These are phyloP conservation scores for Ascochyta koolunga DNA, from an alignment of 2,329 filamentous ascomycete genomes.

Conservation along the genomic window DNA sequence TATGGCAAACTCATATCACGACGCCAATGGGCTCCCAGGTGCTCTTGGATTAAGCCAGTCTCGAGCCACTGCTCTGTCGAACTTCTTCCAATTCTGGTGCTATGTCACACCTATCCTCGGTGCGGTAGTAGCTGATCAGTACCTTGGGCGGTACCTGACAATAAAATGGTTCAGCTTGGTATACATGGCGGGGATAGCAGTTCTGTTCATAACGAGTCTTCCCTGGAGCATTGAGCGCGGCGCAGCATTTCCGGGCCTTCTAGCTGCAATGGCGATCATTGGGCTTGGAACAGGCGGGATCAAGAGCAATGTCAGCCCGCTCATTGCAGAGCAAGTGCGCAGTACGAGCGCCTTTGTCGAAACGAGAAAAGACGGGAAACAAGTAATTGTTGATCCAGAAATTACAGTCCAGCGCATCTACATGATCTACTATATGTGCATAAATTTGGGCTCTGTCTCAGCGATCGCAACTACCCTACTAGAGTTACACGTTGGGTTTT, in stretches of 20 bases:
- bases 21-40: slow-evolving; percentile 50
- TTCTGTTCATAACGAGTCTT: slow-evolving; percentile 69
- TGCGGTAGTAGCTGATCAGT: slow-evolving; percentile 68
- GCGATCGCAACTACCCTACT: slow-evolving; percentile 72
- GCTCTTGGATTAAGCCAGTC: slow-evolving; percentile 51
- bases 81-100: slow-evolving; percentile 57
- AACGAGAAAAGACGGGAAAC: slow-evolving; percentile 45
- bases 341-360: slow-evolving; percentile 51
- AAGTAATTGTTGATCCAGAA: slow-evolving; percentile 54
- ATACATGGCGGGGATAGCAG: slow-evolving; percentile 69
- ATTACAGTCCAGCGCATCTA: slow-evolving; percentile 56
- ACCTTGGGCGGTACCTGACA: slow-evolving; percentile 71
- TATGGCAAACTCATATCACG: slow-evolving; percentile 51
- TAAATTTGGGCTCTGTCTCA: slow-evolving; percentile 74
- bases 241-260: slow-evolving; percentile 67
- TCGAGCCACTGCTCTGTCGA: slow-evolving; percentile 53
- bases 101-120: slow-evolving; percentile 56
- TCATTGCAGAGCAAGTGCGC: slow-evolving; percentile 57
- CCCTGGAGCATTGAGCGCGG: slow-evolving; percentile 67
- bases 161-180: slow-evolving; percentile 70
- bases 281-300: slow-evolving; percentile 80
- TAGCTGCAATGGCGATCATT: slow-evolving; percentile 69
- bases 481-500: slow-evolving; percentile 72
- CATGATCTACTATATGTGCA: slow-evolving; percentile 73
- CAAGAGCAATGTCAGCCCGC: slow-evolving; percentile 73